Evolutionary conservation across 2,329 filamentous ascomycete genomes (phyloP), one percentile per base, ranked within the genome.

Genomic region (Hirsutella minnesotensis): DNA sequence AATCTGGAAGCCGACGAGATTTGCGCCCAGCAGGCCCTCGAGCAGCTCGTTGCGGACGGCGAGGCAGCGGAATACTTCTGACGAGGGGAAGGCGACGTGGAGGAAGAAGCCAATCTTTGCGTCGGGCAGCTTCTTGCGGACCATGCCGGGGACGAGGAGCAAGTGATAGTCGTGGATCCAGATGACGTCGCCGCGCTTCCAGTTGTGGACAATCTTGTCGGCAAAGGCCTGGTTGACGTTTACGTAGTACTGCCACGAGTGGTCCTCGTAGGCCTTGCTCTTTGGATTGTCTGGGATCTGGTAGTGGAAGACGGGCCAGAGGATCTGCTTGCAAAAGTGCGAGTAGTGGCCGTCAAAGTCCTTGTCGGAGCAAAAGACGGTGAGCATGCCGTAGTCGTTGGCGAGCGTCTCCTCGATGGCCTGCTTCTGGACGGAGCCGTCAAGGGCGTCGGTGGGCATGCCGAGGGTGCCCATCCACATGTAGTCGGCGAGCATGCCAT

Each of bases 261-360:
- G 89, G 53, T 96, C 90, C 61, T 94, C 84, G 60, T 95, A 96
- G 0, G 90, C 90, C 62, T 96, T 96, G 77, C 88, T 95, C 72
- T 95, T 95, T 21, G 90, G 90, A 58, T 94, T 94, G 59, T 96
- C 92, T 0, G 90, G 92, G 46, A 96, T 94, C 63, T 95, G 89
- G 61, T 96, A 96, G 64, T 96, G 89, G 63, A 96, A 94, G 46
- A 95, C 89, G 1, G 90, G 90, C 90, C 90, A 96, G 7, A 96
- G 72, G 43, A 96, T 95, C 57, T 90, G 87, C 68, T 96, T 96
- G 79, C 89, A 95, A 60, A 92, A 96, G 63, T 95, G 89, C 12
- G 83, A 79, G 58, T 96, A 96, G 64, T 95, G 89, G 1, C 89
- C 88, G 55, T 95, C 84, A 57, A 95, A 88, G 62, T 96, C 89